These are phyloP conservation scores for Chrysochromulina parva DNA, from an alignment of 78 protist species.

Conservation along the genomic window DNA sequence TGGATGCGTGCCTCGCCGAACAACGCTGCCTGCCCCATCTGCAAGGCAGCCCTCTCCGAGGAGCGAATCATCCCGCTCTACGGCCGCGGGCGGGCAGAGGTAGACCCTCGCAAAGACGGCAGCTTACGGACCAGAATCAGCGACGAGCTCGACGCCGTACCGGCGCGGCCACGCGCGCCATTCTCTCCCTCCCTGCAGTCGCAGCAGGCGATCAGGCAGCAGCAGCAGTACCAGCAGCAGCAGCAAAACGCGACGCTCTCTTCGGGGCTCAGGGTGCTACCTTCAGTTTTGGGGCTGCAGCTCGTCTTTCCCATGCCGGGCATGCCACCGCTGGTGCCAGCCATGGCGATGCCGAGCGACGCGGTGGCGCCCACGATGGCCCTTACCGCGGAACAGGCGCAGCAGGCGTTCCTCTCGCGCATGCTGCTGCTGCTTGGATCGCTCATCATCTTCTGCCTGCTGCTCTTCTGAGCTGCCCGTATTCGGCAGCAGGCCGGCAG, in stretches of 20 bases:
- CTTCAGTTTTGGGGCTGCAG: too few relatives aligned
- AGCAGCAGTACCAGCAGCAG: too few relatives aligned
- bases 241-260: too few relatives aligned
- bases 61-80: not conserved
- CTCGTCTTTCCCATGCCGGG: too few relatives aligned
- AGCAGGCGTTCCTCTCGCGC: constrained; percentile 20
- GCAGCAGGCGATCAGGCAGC: too few relatives aligned
- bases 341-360: too few relatives aligned
- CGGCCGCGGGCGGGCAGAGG: not conserved
- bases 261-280: too few relatives aligned
- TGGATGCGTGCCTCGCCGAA: not conserved
- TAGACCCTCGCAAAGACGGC: not conserved
- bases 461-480: not conserved
- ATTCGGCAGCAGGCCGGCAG: too few relatives aligned
- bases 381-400: not conserved
- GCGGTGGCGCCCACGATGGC: not conserved
- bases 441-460: constrained; percentile 16
- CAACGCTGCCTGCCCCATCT: not conserved
- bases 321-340: too few relatives aligned
- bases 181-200: too few relatives aligned
- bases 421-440: constrained; percentile 5
- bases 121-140: not conserved
- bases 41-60: not conserved
- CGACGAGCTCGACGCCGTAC: not conserved
- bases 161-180: too few relatives aligned